Evolutionary conservation across 176 grass and related monocot species (phyloP).

Genomic region (Aegilops longissima): DNA sequence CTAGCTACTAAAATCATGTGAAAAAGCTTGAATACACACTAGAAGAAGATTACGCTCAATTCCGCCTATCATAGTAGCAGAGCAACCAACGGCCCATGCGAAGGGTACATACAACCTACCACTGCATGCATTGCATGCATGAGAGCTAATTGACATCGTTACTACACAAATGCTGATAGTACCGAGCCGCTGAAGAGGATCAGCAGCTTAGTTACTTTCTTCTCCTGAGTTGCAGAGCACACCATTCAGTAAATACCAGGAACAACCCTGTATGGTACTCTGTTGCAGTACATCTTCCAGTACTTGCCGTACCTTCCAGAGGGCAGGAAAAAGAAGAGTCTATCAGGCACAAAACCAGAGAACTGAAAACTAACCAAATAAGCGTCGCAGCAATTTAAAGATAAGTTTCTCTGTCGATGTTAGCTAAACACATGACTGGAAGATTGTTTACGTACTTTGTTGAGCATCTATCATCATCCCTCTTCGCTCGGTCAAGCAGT

Average conservation of each 20-base stretch:
- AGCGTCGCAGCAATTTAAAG: neutral
- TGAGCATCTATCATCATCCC: conserved; percentile 94
- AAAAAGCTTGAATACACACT: too few relatives aligned
- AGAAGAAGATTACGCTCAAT: neutral
- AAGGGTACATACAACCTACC: neutral
- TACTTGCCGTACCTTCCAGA: conserved; percentile 83
- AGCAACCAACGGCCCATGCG: neutral
- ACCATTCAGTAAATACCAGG: conserved; percentile 84
- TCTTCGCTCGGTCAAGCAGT: conserved; percentile 94
- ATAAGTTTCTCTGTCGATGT: neutral
- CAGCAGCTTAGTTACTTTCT: neutral
- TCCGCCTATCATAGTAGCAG: neutral
- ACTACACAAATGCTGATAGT: neutral
- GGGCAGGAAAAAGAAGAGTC: neutral
- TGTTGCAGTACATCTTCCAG: conserved; percentile 94
- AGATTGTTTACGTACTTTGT: conserved; percentile 69
- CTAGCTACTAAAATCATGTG: too few relatives aligned
- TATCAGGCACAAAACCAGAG: neutral
- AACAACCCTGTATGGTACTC: conserved; percentile 75
- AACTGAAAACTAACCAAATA: conserved; percentile 9
- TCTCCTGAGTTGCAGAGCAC: neutral
- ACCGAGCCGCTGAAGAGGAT: neutral
- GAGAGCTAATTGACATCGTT: neutral
- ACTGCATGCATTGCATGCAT: neutral
- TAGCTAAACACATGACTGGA: neutral